Evolutionary conservation across 257 asterid species (phyloP).

Genomic region (Eustoma russellianum): DNA sequence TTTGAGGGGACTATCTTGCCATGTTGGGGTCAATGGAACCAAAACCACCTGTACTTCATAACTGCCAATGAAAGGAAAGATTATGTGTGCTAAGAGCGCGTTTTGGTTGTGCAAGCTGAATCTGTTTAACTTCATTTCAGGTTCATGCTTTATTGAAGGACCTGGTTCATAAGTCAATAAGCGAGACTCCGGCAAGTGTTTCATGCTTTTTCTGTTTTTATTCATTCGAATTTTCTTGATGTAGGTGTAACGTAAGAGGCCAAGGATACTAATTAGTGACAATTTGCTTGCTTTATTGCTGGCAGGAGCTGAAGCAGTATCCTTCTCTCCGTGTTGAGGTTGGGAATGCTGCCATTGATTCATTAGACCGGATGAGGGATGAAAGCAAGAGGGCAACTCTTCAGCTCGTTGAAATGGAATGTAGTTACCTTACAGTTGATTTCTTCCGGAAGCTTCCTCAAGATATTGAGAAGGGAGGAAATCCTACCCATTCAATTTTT

Average conservation of each 20-base stretch:
- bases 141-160: conserved; percentile 89
- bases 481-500: conserved; percentile 93
- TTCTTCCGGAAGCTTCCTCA: conserved; percentile 99
- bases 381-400: conserved; percentile 91
- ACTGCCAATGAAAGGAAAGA: neutral
- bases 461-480: conserved; percentile 98
- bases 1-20: too few species aligned
- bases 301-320: conserved; percentile 93
- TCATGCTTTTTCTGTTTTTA: too few species aligned
- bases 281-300: conserved; percentile 1
- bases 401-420: conserved; percentile 96
- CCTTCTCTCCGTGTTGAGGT: conserved; percentile 94
- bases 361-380: conserved; percentile 88
- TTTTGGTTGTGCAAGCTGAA: too few species aligned
- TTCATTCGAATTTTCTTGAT: neutral
- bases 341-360: conserved; percentile 72
- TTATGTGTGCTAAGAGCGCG: too few species aligned
- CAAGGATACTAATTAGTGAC: too few species aligned
- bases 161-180: conserved; percentile 78
- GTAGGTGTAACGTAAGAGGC: too few species aligned
- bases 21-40: neutral
- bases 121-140: conserved; percentile 27
- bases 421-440: conserved; percentile 82
- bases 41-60: neutral
- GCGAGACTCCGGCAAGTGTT: conserved; percentile 65